Evolutionary conservation across 2,329 filamentous ascomycete genomes (phyloP), one percentile per base, ranked within the genome.

Genomic region (Penicillium sp.): DNA sequence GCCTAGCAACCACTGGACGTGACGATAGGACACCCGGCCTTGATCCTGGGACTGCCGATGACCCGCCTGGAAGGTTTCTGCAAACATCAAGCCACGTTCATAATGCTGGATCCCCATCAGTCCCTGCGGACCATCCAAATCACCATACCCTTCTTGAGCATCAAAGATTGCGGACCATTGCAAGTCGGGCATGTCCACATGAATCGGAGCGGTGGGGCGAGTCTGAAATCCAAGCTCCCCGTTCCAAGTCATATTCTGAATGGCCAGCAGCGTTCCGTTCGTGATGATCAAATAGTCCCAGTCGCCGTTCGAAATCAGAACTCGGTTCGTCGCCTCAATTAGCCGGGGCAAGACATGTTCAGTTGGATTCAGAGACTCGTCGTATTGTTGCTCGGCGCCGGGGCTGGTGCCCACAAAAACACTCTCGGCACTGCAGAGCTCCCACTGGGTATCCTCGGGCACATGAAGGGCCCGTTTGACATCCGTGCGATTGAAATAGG

Each of bases 221-320:
- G 73, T 69, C 67, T 88, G 84, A 80, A 95, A 93, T 0, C 91
- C 91, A 45, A 89, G 83, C 54, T 82, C 72, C 11, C 89, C 90
- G 55, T 86, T 85, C 86, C 87, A 93, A 0, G 89, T 93, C 86
- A 93, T 91, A 77, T 93, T 93, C 69, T 95, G 90, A 62, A 93
- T 87, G 2, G 83, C 81, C 7, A 93, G 77, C 1, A 93, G 79
- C 0, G 89, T 90, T 11, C 90, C 90, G 70, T 90, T 89, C 66
- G 82, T 81, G 21, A 88, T 78, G 19, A 92, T 81, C 59, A 90
- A 81, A 71, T 83, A 89, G 75, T 93, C 91, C n/a, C 89, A 82
- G 48, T 84, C 78, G 19, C 90, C 91, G 67, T 93, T 89, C 7
- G 81, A 87, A 67, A 95, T 87, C 63, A 96, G 82, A 10, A 91